Base-by-base conservation (phyloP, 2,329 filamentous ascomycete species). In the Pseudogymnoascus sp. region DNA sequence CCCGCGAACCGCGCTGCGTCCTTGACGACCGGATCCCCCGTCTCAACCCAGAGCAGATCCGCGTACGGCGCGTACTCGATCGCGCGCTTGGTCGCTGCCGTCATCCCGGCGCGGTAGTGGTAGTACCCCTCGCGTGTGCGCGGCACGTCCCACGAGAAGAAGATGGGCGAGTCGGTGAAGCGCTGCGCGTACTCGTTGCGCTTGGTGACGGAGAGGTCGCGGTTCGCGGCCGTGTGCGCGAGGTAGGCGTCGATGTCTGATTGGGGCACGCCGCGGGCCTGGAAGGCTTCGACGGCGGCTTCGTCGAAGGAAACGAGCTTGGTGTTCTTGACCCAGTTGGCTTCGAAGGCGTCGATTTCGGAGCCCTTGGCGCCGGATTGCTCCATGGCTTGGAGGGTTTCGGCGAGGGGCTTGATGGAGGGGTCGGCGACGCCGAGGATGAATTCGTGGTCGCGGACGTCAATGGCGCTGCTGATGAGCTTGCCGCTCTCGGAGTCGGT, bases 31-130 rank as follows among this genome's bases (percentile, higher is more conserved):
- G 95, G 93, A 69, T 95, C 89, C 59, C 90, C 93, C 0, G 95
- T 97, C 79, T 99, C 95, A 59, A 97, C 90, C 95, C 95, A 99
- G 11, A 97, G 83, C 16, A 99, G 87, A 75, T 99, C 95, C 1
- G 95, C 92, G 73, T 91, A 97, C 0, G 93, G 93, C 0, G 88
- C 92, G 71, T 96, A 97, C 59, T 89, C 91, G 65, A 96, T 87
- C 1, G 93, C 93, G 63, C 95, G 90, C 81, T 97, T 97, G 38
- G 91, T 96, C 0, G 95, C 93, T 0, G 93, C 91, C 5, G 81
- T 77, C 80, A 96, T 88, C 68, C 92, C 93, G 12, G 90, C 89
- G 59, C 84, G 83, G 82, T 91, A 96, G 76, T 96, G 92, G 78
- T 96, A 96, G 81, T 87, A 93, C 37, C 95, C 95, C 77, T 99